phyloP scores from a whole-genome alignment of 257 asterid species.

The Sherardia arvensis region DNA sequence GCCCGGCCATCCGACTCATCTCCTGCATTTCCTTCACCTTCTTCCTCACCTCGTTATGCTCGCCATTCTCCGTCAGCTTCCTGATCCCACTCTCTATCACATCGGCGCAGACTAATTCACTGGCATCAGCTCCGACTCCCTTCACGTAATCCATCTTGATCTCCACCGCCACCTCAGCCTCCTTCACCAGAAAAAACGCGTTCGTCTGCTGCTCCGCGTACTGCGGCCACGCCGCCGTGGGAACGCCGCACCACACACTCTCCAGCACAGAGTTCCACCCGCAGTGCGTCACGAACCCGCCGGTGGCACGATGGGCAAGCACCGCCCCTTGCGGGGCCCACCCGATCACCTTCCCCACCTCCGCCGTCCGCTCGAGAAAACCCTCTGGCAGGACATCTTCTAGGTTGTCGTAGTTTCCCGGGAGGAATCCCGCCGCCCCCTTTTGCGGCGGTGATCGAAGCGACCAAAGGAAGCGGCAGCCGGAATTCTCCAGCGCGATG shows the following conservation, averaged over 20 bases:
- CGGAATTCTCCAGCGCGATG: constrained; percentile 3
- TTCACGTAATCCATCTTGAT: constrained; percentile 18
- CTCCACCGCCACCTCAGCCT: constrained; percentile 19
- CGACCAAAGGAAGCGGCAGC: constrained; percentile 3
- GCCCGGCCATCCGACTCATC: constrained; percentile 34
- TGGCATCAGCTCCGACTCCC: not conserved
- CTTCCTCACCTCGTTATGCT: constrained; percentile 18
- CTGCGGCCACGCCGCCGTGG: constrained; percentile 21
- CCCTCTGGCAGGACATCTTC: constrained; percentile 22
- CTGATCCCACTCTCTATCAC: constrained; percentile 13
- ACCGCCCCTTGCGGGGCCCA: constrained; percentile 28
- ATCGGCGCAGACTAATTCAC: not conserved
- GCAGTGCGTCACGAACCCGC: constrained; percentile 26
- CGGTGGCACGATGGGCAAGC: constrained; percentile 18
- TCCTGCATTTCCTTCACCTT: constrained; percentile 43
- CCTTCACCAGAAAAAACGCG: constrained; percentile 19
- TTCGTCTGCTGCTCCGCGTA: constrained; percentile 25
- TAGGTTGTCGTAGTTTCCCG: not conserved
- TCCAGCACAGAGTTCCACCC: constrained; percentile 29
- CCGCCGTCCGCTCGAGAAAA: constrained; percentile 19
- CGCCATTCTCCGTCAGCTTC: constrained; percentile 9
- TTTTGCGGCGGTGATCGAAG: constrained; percentile 7
- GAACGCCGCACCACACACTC: constrained; percentile 24
- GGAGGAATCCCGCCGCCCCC: not conserved
- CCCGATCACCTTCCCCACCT: constrained; percentile 20